Percentiles rank a stretch among this genome's conserved stretches.
Evolutionary conservation across 345 rosid genomes (phyloP).

Genomic region (Populus deltoides): DNA sequence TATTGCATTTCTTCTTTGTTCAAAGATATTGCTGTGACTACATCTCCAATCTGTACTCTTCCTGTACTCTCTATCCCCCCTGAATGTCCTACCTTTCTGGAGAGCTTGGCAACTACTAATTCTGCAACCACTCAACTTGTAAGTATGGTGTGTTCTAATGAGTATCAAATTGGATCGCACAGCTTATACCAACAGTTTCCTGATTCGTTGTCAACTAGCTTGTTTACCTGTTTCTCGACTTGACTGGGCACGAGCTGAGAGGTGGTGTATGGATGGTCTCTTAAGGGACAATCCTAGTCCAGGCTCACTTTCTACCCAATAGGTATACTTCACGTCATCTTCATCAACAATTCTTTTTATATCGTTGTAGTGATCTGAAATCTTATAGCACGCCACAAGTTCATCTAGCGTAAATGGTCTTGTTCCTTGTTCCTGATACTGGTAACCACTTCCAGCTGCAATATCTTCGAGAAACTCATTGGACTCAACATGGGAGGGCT

Average conservation of each 20-base stretch:
- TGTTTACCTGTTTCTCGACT: constrained; percentile 28
- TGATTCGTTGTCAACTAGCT: not conserved
- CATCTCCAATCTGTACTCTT: constrained; percentile 32
- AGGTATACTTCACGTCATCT: constrained; percentile 26
- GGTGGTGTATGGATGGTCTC: constrained; percentile 18
- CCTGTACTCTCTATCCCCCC: constrained; percentile 30
- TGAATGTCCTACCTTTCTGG: constrained; percentile 23
- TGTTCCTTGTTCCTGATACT: constrained; percentile 25
- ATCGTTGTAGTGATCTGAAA: constrained; percentile 40
- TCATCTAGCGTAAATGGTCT: constrained; percentile 23
- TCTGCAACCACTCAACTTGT: constrained; percentile 16
- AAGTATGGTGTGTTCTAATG: not conserved
- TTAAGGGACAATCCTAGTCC: constrained; percentile 31
- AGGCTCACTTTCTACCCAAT: constrained; percentile 34
- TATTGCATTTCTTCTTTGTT: constrained; percentile 30
- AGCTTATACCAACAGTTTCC: not conserved
- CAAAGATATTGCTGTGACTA: constrained; percentile 29
- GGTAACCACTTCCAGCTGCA: constrained; percentile 28
- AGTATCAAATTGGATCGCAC: not conserved
- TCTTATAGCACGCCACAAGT: constrained; percentile 20
- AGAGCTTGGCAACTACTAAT: constrained; percentile 26
- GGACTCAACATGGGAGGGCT: constrained; percentile 31
- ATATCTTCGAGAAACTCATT: constrained; percentile 31
- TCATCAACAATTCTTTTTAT: constrained; percentile 20
- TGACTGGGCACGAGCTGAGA: constrained; percentile 6